Percentiles rank a stretch among this genome's conserved stretches.
Evolutionary conservation across 2,329 filamentous ascomycete species (phyloP).

Genomic region (Ambrosiella xylebori): DNA sequence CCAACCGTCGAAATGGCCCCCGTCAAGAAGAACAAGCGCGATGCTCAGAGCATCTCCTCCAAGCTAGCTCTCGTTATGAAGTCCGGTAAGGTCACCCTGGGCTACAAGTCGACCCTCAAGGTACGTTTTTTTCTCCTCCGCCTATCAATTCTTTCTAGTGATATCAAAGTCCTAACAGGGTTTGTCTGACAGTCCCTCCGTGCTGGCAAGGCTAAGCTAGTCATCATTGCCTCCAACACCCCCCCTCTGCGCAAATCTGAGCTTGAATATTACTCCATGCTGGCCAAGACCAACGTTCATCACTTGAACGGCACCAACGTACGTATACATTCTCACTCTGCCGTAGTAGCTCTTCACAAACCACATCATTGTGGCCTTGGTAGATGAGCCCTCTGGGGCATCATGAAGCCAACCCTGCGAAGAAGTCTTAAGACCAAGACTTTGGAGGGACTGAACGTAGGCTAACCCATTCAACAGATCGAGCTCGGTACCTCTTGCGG

Average conservation of each 20-base stretch:
- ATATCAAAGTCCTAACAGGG: conserved; percentile 30
- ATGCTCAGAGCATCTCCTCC: conserved; percentile 56
- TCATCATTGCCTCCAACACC: conserved; percentile 87
- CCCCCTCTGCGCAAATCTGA: conserved; percentile 95
- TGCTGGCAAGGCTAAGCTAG: conserved; percentile 94
- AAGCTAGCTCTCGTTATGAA: conserved; percentile 47
- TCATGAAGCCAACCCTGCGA: conserved; percentile 53
- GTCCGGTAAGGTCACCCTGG: conserved; percentile 65
- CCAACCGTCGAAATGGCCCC: conserved; percentile 43
- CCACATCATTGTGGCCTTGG: not conserved
- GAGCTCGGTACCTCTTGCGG: conserved; percentile 96
- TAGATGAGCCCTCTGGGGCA: conserved; percentile 20
- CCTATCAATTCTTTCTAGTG: conserved; percentile 12
- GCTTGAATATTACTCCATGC: conserved; percentile 88
- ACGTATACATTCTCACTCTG: conserved; percentile 33
- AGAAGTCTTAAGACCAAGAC: conserved; percentile 57
- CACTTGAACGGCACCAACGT: conserved; percentile 99
- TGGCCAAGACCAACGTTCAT: conserved; percentile 88
- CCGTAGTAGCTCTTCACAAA: not conserved
- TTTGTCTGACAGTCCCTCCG: conserved; percentile 50
- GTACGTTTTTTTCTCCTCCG: conserved; percentile 11
- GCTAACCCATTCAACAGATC: conserved; percentile 58
- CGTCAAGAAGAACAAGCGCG: conserved; percentile 71
- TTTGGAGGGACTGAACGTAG: conserved; percentile 59
- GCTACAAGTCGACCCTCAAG: conserved; percentile 51